Conservation (phyloP, 78 protist genomes). For the Dictyostelium firmibasis region DNA sequence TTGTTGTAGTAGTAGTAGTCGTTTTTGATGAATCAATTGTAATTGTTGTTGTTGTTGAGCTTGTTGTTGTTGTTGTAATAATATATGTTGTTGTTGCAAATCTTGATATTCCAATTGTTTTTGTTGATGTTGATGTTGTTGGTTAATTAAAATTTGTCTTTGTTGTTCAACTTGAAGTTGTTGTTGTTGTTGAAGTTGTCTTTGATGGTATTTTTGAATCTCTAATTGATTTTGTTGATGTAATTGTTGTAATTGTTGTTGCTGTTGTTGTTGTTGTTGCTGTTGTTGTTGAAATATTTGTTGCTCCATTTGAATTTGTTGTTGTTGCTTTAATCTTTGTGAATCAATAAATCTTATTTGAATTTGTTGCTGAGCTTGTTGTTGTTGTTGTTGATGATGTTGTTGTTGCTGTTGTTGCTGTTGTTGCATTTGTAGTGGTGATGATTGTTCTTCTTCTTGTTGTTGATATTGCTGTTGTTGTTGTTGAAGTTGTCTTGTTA, state of each 20-base stretch:
- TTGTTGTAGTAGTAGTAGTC: not conserved
- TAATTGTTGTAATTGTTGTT: not conserved
- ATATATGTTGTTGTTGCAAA: not conserved
- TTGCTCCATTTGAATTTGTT: not conserved
- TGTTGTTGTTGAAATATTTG: not conserved
- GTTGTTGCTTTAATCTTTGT: not conserved
- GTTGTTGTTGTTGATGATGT: not conserved
- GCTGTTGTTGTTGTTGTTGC: not conserved
- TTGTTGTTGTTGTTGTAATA: not conserved
- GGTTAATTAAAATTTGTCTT: not conserved
- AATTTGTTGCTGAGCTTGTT: not conserved
- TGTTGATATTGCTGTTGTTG: not conserved
- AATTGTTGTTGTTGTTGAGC: not conserved
- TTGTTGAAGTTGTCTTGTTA: not conserved
- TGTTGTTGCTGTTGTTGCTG: not conserved
- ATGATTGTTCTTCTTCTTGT: not conserved
- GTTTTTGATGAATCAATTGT: not conserved
- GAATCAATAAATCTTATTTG: not conserved
- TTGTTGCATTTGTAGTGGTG: too few relatives aligned
- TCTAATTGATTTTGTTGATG: not conserved
- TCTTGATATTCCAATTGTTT: not conserved
- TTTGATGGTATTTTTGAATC: not conserved
- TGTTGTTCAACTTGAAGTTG: not conserved
- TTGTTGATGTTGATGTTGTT: not conserved
- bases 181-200: conserved; percentile 4